Conservation (phyloP, 305 asterid species). For the Lippia alba region DNA sequence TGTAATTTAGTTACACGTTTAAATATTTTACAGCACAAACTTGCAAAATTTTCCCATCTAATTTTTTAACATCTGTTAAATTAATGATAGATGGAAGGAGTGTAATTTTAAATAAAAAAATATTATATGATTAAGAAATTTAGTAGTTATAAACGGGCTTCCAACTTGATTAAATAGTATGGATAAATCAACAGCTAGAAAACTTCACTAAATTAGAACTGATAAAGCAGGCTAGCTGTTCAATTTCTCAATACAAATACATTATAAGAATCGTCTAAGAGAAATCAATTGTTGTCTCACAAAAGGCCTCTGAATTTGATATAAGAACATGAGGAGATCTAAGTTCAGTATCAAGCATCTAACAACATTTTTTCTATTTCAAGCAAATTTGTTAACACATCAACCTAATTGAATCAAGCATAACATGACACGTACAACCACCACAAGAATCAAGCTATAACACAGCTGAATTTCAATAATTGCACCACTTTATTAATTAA, state of each 20-base stretch:
- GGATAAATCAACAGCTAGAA: neutral
- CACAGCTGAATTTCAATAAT: neutral
- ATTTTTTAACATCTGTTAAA: too few species aligned
- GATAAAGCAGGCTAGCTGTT: conserved; percentile 12
- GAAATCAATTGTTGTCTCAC: neutral
- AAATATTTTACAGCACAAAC: too few species aligned
- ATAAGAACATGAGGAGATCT: neutral
- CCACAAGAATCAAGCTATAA: conserved; percentile 5
- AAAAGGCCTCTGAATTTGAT: neutral
- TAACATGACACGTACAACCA: neutral
- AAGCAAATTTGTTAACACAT: conserved; percentile 11
- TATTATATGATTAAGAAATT: too few species aligned
- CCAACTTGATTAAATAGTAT: too few species aligned
- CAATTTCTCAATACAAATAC: neutral
- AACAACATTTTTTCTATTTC: conserved; percentile 11
- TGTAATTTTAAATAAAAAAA: too few species aligned
- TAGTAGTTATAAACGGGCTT: too few species aligned
- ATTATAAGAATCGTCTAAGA: neutral
- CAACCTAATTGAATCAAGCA: conserved; percentile 23
- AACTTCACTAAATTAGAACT: conserved; percentile 1
- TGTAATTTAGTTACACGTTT: too few species aligned
- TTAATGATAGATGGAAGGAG: too few species aligned
- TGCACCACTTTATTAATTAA: conserved; percentile 9
- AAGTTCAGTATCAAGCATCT: conserved; percentile 4
- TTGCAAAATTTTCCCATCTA: too few species aligned